Percentiles rank a stretch among this genome's conserved stretches.
Conservation (phyloP, 176 grass and related monocot genomes). For the Juncus effusus region DNA sequence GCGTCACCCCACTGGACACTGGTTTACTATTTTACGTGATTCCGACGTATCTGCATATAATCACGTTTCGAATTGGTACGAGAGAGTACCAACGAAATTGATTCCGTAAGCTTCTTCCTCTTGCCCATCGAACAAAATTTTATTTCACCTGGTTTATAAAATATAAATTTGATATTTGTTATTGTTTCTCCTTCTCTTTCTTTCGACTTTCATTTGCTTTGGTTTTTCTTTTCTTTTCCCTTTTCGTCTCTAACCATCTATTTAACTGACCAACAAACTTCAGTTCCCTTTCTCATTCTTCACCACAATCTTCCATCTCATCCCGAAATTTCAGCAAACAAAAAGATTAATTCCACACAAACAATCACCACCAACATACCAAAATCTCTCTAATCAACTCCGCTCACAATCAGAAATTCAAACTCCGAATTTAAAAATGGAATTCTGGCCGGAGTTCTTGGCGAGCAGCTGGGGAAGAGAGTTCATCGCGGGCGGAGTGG, state of each 20-base stretch:
- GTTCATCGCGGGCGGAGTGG: constrained; percentile 77
- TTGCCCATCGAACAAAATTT: neutral
- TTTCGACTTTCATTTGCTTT: neutral
- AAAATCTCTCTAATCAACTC: neutral
- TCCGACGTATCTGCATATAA: neutral
- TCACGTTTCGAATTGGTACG: neutral
- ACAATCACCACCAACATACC: neutral
- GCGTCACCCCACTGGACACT: neutral
- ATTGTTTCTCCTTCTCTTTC: neutral
- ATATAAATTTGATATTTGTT: constrained; percentile 1
- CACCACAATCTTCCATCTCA: neutral
- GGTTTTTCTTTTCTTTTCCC: constrained; percentile 8
- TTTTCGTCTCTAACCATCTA: constrained; percentile 14
- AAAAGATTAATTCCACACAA: neutral
- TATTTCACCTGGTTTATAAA: constrained; percentile 4
- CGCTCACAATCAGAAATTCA: neutral
- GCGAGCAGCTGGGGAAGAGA: constrained; percentile 73
- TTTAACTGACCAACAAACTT: neutral
- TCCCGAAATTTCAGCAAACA: constrained; percentile 4
- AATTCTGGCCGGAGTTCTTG: constrained; percentile 98
- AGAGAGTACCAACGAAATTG: constrained; percentile 7
- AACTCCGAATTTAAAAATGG: constrained; percentile 45
- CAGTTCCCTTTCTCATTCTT: neutral
- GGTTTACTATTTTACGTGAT: neutral
- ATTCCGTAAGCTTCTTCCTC: neutral